Base-by-base conservation (phyloP, 176 grass and related monocot genomes). In the Hyparrhenia diplandra region DNA sequence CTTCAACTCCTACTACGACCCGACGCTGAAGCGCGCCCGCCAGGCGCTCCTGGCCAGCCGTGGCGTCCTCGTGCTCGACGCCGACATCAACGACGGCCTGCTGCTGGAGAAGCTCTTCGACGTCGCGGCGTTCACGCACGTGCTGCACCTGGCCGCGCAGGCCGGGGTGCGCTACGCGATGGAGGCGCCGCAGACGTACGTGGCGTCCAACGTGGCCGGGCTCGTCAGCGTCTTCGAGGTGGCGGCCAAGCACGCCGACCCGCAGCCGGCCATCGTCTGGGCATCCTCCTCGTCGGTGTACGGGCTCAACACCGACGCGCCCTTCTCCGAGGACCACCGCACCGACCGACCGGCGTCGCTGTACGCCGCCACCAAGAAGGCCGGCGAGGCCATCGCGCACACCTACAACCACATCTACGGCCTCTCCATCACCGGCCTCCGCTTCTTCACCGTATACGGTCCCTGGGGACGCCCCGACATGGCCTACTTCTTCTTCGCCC, bases 361-460 rank as follows among this genome's bases (percentile, higher is more conserved):
- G 17, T 98, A 95, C 87, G 95, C 95, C 11, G 95, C 95, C 2
- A 98, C 95, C 11, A 98, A 98, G 88, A 98, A 98, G 72, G 95
- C 95, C 41, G 95, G 95, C 30, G 95, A 98, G 86, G 95, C 90
- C 74, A 95, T 98, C 42, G 95, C 95, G 25, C 95, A 98, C 74
- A 18, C 91, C 0, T 98, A 98, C 85, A 98, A 95, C 86, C 90
- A 98, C 84, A 98, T 98, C 85, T 98, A 98, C 78, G 95, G 95
- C 18, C 92, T 98, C 46, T 95, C 92, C 88, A 87, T 98, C 80
- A 98, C 95, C 3, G 95, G 92, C 28, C 81, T 98, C 30, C 95
- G 95, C 39, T 98, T 98, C 88, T 98, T 98, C 85, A 98, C 95
- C 31, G 95, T 98, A 1, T 98, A 98, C 80, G 95, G 95, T 3